phyloP scores from a whole-genome alignment of 257 asterid species.

The Jasminum sambac region DNA sequence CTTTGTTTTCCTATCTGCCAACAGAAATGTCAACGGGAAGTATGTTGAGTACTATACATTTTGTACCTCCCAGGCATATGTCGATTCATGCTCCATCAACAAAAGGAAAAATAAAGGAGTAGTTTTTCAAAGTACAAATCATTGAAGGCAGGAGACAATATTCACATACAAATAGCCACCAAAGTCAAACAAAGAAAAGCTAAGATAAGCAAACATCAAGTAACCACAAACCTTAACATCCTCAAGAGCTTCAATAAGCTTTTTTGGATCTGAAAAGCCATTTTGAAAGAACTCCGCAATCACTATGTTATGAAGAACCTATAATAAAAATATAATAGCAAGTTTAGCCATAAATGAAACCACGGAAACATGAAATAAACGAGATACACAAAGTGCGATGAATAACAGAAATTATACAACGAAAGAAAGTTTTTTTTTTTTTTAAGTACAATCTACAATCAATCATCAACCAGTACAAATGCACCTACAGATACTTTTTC shows the following conservation, averaged over 20 bases:
- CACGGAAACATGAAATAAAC: background rate
- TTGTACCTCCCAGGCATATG: background rate
- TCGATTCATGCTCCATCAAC: background rate
- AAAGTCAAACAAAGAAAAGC: background rate
- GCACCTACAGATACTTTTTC: too few relatives aligned
- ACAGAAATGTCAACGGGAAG: background rate
- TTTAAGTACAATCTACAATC: too few relatives aligned
- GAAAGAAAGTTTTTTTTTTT: too few relatives aligned
- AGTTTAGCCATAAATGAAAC: background rate
- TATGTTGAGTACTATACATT: background rate
- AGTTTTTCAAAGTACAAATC: background rate
- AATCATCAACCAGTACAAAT: too few relatives aligned
- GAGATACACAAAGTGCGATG: background rate
- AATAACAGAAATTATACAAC: background rate
- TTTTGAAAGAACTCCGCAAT: slow-evolving; percentile 68
- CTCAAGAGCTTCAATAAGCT: slow-evolving; percentile 67
- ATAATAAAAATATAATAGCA: slow-evolving; percentile 17
- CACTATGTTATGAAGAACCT: slow-evolving; percentile 81
- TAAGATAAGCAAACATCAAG: background rate
- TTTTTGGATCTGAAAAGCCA: slow-evolving; percentile 75
- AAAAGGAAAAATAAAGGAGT: background rate
- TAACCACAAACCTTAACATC: slow-evolving; percentile 67
- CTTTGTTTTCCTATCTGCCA: background rate
- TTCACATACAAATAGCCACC: background rate
- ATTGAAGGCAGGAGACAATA: background rate